Percentiles rank a stretch among this genome's conserved stretches.
Conservation (phyloP, 176 grass and related monocot species). For the Raddia distichophylla region DNA sequence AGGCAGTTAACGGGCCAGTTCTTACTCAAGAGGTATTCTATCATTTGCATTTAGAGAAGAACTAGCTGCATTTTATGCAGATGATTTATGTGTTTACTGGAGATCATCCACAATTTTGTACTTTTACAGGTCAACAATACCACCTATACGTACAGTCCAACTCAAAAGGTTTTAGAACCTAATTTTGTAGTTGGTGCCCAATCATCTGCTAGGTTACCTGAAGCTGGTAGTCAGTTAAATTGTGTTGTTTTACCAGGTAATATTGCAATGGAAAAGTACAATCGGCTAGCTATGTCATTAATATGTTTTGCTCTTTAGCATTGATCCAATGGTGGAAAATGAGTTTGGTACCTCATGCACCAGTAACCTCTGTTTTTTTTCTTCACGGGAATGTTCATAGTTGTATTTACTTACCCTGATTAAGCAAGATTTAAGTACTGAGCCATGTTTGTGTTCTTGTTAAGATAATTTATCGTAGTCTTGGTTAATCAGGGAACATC, state of each 20-base stretch:
- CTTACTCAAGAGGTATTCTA: conserved; percentile 57
- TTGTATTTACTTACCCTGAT: conserved; percentile 48
- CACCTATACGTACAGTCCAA: conserved; percentile 52
- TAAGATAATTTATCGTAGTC: conserved; percentile 35
- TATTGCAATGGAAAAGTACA: conserved; percentile 37
- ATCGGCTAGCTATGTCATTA: conserved; percentile 27
- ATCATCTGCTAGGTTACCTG: conserved; percentile 63
- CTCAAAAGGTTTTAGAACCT: conserved; percentile 62
- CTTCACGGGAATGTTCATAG: conserved; percentile 18
- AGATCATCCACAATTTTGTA: conserved; percentile 48
- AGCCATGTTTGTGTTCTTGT: conserved; percentile 20
- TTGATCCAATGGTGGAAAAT: conserved; percentile 28
- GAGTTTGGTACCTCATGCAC: conserved; percentile 16
- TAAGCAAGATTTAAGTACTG: conserved; percentile 43
- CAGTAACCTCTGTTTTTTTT: conserved; percentile 17
- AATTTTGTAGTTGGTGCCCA: conserved; percentile 60
- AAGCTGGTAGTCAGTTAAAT: conserved; percentile 66
- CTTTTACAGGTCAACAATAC: conserved; percentile 83
- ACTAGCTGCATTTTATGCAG: conserved; percentile 28
- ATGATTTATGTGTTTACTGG: conserved; percentile 39
- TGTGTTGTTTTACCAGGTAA: conserved; percentile 76
- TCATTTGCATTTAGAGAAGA: conserved; percentile 33
- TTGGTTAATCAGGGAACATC: conserved; percentile 43
- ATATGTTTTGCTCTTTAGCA: conserved; percentile 10
- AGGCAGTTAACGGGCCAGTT: conserved; percentile 32